Percentiles rank a stretch among this genome's conserved stretches.
Conservation (phyloP, 208 protist species). For the Acanthamoeba sp. region DNA sequence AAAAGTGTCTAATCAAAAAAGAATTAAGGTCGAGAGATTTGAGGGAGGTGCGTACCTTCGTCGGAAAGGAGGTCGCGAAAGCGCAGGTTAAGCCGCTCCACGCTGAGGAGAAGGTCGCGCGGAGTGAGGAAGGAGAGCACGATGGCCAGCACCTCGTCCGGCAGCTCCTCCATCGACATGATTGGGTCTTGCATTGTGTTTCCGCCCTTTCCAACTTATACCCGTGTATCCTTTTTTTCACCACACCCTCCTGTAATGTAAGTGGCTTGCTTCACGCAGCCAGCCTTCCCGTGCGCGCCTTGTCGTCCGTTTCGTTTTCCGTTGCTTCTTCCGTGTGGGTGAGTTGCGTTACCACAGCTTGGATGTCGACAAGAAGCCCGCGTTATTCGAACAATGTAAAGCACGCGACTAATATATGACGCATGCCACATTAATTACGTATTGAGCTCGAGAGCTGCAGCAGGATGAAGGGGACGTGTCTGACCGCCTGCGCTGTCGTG, state of each 20-base stretch:
- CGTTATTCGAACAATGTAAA: too few species aligned
- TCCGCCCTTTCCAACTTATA: not conserved
- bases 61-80: slow-evolving; percentile 1
- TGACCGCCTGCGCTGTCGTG: not conserved
- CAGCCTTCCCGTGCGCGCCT: not conserved
- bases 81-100: slow-evolving; percentile 1
- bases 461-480: not conserved
- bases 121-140: slow-evolving; percentile 6
- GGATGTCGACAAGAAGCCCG: not conserved
- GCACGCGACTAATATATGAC: too few species aligned
- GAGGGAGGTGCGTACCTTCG: not conserved
- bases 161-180: not conserved
- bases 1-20: not conserved
- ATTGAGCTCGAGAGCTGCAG: too few species aligned
- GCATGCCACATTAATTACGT: too few species aligned
- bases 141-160: slow-evolving; percentile 25
- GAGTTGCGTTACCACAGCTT: not conserved
- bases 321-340: not conserved
- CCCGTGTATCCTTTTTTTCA: not conserved
- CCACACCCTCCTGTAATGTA: not conserved
- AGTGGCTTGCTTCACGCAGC: not conserved
- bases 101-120: not conserved
- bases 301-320: not conserved
- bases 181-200: not conserved
- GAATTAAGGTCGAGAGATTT: not conserved